Conservation (phyloP, 805 yeast genomes). For the Torulaspora maleeae region DNA sequence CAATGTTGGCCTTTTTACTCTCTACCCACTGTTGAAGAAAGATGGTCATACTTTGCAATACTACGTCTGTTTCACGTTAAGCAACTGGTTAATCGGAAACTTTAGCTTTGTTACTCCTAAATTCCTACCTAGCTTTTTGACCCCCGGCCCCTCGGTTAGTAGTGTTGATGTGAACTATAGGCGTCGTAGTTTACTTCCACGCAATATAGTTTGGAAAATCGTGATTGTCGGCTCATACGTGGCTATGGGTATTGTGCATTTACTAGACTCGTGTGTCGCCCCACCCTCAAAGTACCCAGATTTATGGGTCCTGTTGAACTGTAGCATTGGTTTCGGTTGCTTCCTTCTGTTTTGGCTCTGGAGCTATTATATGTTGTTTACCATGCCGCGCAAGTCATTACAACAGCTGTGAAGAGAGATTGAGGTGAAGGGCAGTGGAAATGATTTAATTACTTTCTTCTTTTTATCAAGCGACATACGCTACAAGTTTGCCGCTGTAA, state of each 20-base stretch:
- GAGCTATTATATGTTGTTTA: constrained; percentile 55
- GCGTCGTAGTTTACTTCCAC: constrained; percentile 46
- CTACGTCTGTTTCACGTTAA: constrained; percentile 51
- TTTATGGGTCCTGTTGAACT: constrained; percentile 76
- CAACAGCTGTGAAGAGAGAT: constrained; percentile 19
- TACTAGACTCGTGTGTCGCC: constrained; percentile 44
- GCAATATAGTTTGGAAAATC: constrained; percentile 44
- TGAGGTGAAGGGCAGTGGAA: background rate
- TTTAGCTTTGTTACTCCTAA: constrained; percentile 49
- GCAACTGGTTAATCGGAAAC: constrained; percentile 78
- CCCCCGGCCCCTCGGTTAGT: constrained; percentile 44
- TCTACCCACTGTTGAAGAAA: constrained; percentile 79
- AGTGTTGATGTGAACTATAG: constrained; percentile 32
- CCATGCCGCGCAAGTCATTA: constrained; percentile 28
- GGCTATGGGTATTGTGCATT: constrained; percentile 48
- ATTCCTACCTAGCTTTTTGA: constrained; percentile 38
- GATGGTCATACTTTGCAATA: constrained; percentile 77
- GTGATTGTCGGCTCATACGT: constrained; percentile 51
- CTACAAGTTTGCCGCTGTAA: no score
- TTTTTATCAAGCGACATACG: background rate
- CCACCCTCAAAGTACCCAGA: constrained; percentile 74
- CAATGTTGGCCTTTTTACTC: constrained; percentile 76
- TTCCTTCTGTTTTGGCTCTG: constrained; percentile 78
- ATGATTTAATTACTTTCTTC: no score
- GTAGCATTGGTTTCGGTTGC: constrained; percentile 67